Base-by-base conservation (phyloP, 108 stramenopile genomes). In the Pseudonitzschia multiseries region DNA sequence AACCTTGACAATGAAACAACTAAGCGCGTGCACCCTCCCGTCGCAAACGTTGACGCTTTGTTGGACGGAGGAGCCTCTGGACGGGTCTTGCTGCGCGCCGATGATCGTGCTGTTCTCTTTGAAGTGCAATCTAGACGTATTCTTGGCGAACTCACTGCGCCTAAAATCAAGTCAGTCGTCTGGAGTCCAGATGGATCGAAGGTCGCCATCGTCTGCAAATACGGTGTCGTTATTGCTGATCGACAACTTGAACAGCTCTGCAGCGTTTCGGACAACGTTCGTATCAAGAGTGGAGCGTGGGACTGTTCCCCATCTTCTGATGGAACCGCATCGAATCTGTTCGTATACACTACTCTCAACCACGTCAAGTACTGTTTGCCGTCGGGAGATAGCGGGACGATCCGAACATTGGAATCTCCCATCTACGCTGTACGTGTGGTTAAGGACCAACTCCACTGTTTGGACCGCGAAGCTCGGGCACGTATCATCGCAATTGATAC, bases 321-420 rank as follows among this genome's bases (percentile, higher is more conserved):
- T 53, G 87, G 84, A 64, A 90, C 89, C 57, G 87, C 83, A 70
- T 90, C 87, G 29, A 80, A 89, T 36, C 83, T 99, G 57, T 98
- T 98, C 79, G 59, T 98, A 51, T 99, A 97, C 86, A 96, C 96
- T 24, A 99, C 99, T 43, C 84, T 96, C 74, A 94, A 98, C 84
- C 99, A 98, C 82, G 90, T 99, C 75, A 99, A 99, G 80, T 99
- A 99, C 83, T 89, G 92, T 52, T 84, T 99, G 36, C 90, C 97
- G 15, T 94, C 92, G 44, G 97, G 99, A 14, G 99, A 99, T 79
- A 93, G 89, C 50, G 99, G 99, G 22, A 97, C 97, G 54, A 96
- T 99, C 71, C 97, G 99, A 40, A 97, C 97, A 8, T 81, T 99
- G 72, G 97, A 98, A 72, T 83, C 88, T 21, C 97, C 97, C 12